A percentile compares a stretch with the other conserved stretches of the same genome.
Evolutionary conservation across 345 rosid genomes (phyloP).

Genomic region (Aquilaria malaccensis): DNA sequence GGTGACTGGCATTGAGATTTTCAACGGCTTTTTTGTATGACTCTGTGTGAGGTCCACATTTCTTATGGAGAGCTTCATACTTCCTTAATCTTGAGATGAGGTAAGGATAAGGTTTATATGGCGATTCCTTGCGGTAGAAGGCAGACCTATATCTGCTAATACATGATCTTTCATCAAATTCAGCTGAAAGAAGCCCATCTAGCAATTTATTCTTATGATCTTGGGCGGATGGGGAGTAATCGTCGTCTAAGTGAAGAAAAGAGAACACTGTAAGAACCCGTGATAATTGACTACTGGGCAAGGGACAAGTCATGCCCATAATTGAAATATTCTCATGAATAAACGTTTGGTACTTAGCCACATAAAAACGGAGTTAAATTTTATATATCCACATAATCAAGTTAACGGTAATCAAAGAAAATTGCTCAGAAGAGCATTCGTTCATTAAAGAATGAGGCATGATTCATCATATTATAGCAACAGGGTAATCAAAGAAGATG

Average conservation of each 20-base stretch:
- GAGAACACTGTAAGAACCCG: neutral
- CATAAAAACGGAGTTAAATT: neutral
- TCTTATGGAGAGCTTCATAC: conserved; percentile 52
- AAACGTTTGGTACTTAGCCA: neutral
- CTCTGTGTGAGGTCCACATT: conserved; percentile 44
- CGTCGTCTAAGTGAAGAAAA: conserved; percentile 8
- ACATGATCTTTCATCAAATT: conserved; percentile 37
- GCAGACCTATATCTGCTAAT: conserved; percentile 38
- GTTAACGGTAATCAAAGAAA: too few species aligned
- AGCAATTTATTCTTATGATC: conserved; percentile 21
- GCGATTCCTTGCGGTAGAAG: conserved; percentile 29
- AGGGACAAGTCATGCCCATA: neutral
- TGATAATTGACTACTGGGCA: too few species aligned
- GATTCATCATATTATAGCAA: too few species aligned
- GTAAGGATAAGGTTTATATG: conserved; percentile 35
- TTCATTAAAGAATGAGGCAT: too few species aligned
- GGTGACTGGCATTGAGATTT: conserved; percentile 17
- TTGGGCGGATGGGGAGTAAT: conserved; percentile 9
- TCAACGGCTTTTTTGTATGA: conserved; percentile 36
- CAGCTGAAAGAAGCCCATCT: conserved; percentile 37
- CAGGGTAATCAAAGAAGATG: too few species aligned
- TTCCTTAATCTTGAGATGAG: conserved; percentile 41
- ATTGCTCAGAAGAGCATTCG: too few species aligned
- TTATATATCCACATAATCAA: too few species aligned
- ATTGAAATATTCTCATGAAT: neutral